A percentile compares a stretch with the other conserved stretches of the same genome.
These are phyloP conservation scores for Trapa incisa DNA, from an alignment of 345 rosid species.

Conservation along the genomic window DNA sequence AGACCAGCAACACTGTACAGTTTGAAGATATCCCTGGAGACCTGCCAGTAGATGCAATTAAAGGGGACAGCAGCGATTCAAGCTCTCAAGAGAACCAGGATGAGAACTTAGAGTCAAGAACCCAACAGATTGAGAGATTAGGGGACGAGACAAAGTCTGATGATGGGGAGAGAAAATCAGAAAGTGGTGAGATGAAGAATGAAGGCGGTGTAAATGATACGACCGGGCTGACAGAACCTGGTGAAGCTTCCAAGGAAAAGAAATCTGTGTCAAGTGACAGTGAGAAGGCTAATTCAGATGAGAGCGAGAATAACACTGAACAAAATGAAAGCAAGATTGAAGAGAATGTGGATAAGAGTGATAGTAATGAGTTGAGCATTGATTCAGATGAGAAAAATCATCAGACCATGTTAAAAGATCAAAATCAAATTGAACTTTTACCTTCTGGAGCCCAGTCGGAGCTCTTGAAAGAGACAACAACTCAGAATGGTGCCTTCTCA, in stretches of 20 bases:
- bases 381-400: slow-evolving; percentile 28
- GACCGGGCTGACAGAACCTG: slow-evolving; percentile 30
- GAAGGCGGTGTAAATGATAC: slow-evolving; percentile 24
- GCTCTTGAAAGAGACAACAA: slow-evolving; percentile 57
- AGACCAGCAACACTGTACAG: slow-evolving; percentile 12
- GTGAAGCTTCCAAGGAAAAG: slow-evolving; percentile 28
- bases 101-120: too few species aligned
- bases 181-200: slow-evolving; percentile 23
- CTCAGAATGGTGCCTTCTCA: slow-evolving; percentile 64
- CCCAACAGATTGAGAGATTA: slow-evolving; percentile 6
- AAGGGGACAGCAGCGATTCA: slow-evolving; percentile 29
- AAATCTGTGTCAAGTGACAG: slow-evolving; percentile 26
- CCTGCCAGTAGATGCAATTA: slow-evolving; percentile 48
- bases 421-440: slow-evolving; percentile 37
- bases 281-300: slow-evolving; percentile 21
- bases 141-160: slow-evolving; percentile 8
- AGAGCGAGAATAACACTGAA: slow-evolving; percentile 28
- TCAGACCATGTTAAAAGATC: slow-evolving; percentile 29
- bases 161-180: too few species aligned
- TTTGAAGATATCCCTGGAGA: slow-evolving; percentile 54
- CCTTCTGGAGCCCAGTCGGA: slow-evolving; percentile 82
- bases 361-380: slow-evolving; percentile 25
- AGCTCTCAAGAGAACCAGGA: slow-evolving; percentile 25
- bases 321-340: slow-evolving; percentile 19
- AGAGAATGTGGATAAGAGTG: slow-evolving; percentile 35